phyloP scores from a whole-genome alignment of 2,329 filamentous ascomycete species.

The Colletotrichum tabaci region DNA sequence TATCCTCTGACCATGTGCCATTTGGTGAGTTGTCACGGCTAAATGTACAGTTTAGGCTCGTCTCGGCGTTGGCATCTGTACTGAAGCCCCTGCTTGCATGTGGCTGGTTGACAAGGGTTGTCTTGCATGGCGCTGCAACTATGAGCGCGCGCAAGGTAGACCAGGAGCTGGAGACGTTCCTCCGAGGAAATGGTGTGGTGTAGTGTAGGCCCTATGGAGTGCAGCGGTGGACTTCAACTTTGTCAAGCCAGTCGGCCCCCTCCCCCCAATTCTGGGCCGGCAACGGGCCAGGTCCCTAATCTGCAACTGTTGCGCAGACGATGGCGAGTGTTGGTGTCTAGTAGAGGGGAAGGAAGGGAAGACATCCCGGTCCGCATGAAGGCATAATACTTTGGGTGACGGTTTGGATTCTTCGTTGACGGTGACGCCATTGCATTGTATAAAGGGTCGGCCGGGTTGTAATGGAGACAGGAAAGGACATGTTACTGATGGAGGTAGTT shows the following conservation, averaged over 20 bases:
- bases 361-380: conserved; percentile 24
- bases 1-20: conserved; percentile 1
- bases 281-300: conserved; percentile 22
- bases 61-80: not conserved
- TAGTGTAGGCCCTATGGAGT: not conserved
- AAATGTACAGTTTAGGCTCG: conserved; percentile 3
- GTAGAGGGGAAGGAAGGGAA: conserved; percentile 1
- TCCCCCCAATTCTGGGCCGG: not conserved
- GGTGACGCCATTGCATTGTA: conserved; percentile 21
- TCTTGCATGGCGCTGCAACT: conserved; percentile 18
- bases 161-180: conserved; percentile 20
- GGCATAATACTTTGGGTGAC: conserved; percentile 12
- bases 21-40: conserved; percentile 24
- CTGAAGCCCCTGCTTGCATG: conserved; percentile 6
- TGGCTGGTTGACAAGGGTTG: not conserved
- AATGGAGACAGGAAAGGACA: not conserved
- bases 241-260: conserved; percentile 22
- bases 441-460: conserved; percentile 6
- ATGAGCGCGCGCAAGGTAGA: conserved; percentile 8
- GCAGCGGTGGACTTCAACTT: no score
- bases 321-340: not conserved
- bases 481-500: conserved; percentile 11
- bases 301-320: not conserved
- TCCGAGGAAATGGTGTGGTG: conserved; percentile 19
- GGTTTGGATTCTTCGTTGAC: conserved; percentile 19